Evolutionary conservation across 2,329 filamentous ascomycete species (phyloP), one percentile per base, ranked within the genome.

Genomic region (Pseudogymnoascus sp.): DNA sequence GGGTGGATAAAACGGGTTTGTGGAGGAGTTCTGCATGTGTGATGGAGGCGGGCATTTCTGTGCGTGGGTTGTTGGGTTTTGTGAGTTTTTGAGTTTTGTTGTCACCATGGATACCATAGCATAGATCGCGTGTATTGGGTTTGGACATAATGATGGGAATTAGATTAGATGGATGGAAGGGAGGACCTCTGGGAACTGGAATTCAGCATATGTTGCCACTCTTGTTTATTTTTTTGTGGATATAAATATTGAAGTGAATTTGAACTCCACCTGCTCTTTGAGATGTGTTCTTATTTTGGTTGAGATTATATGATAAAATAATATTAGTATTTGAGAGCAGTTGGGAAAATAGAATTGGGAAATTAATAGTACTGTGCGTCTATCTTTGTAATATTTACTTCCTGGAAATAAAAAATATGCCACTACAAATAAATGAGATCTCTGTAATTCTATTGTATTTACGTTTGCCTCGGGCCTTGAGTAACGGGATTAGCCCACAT

Each of bases 161-260:
- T 50, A 50, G 25, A 50, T 50, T 50, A 33, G 25, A 50, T 50
- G 43, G n/a, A 50, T 50, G 43, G n/a, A 33, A 30, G 43, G 43
- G 6, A 18, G 43, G 25, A 33, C 1, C 9, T 33, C 3, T 47
- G n/a, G 25, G 25, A 33, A 33, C 30, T 30, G 39, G n/a, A 50
- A 15, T 25, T 25, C 22, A 25, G 22, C 22, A 25, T 33, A 18
- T 18, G 14, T 50, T 50, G 41, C 22, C n/a, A 33, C 25, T 30
- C 9, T 50, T 50, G 2, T 30, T 50, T 30, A 47, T 47, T 47
- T 6, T 33, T 47, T 30, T 8, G 15, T 3, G 3, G 14, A 7
- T 15, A 4, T 50, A 15, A 25, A 50, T 30, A 50, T 50, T 25
- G 30, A 50, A 50, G 30, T 50, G 22, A 4, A 28, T 28, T 2